phyloP scores from a whole-genome alignment of 2,329 filamentous ascomycete genomes.

The Paraphaeosphaeria sporulosa region DNA sequence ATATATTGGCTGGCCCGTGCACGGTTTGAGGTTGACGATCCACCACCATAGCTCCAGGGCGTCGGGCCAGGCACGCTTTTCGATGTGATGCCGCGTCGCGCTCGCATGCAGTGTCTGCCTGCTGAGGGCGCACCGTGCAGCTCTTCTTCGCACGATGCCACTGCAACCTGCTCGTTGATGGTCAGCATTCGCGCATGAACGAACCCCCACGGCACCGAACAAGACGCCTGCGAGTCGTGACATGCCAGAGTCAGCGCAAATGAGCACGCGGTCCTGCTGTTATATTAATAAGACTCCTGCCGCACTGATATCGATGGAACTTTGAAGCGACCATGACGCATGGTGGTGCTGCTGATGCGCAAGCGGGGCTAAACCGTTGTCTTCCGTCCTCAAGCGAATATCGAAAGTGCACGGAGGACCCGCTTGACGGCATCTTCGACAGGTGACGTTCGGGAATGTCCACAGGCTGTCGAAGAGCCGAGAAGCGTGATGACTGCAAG shows the following conservation, averaged over 20 bases:
- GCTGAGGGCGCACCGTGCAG: background rate
- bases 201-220: background rate
- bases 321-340: background rate
- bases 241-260: slow-evolving; percentile 1
- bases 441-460: background rate
- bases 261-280: background rate
- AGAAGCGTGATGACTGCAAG: background rate
- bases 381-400: background rate
- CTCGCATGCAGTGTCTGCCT: slow-evolving; percentile 2
- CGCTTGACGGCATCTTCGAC: background rate
- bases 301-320: background rate
- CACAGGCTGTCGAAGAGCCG: background rate
- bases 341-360: background rate
- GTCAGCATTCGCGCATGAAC: background rate
- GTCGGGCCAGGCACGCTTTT: slow-evolving; percentile 1
- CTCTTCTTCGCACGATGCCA: background rate
- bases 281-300: slow-evolving; percentile 1
- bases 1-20: background rate
- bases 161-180: too few relatives aligned
- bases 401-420: background rate
- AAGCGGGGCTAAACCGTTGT: background rate
- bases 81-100: slow-evolving; percentile 4
- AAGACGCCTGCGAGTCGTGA: background rate
- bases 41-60: background rate
- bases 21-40: slow-evolving; percentile 6